Base-by-base conservation (phyloP, 768 basidiomycete species). In the Boletus rubescentipes region DNA sequence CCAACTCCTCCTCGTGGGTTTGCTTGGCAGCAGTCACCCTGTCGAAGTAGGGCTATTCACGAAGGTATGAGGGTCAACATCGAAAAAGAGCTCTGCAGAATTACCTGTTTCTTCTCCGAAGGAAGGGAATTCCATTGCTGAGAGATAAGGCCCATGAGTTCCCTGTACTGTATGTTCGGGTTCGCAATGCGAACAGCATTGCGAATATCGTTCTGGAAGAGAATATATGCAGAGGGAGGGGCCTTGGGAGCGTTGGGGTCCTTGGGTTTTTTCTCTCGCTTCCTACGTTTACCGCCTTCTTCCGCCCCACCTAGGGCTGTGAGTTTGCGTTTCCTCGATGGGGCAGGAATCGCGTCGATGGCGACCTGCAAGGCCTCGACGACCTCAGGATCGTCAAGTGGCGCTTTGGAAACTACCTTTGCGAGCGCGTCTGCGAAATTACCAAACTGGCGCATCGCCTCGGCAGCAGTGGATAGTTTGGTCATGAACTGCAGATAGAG, bases 191-290 rank as follows among this genome's bases (percentile, higher is more conserved):
- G 85, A 61, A 95, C 77, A 53, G 82, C 77, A 54, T 82, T 81
- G 68, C 93, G 87, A 49, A 93, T 79, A 14, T 90, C 89, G 67
- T 96, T 97, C 75, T 98, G 96, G 79, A 89, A 98, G 61, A 95
- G 75, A 65, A 98, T 83, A 74, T 96, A 98, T 18, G 93, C 93
- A 8, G 91, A 91, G 14, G 93, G 81, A 26, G 96, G 95, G 9
- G 93, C 86, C 69, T 95, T 97, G 31, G 96, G 96, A 53, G 93
- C 93, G 71, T 94, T 89, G 18, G 94, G 93, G 64, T 98, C 95
- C 71, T 87, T 85, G 37, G 65, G 77, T 62, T 87, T 87, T 72
- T 86, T 93, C 52, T 70, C 71, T 42, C 72, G 65, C 50, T 57
- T 73, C 38, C 59, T 66, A 54, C 66, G 61, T 57, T 64, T 71